A percentile compares a stretch with the other conserved stretches of the same genome.
These are phyloP conservation scores for Pseudopyrenochaeta lycopersici DNA, from an alignment of 2,329 filamentous ascomycete genomes.

Conservation along the genomic window DNA sequence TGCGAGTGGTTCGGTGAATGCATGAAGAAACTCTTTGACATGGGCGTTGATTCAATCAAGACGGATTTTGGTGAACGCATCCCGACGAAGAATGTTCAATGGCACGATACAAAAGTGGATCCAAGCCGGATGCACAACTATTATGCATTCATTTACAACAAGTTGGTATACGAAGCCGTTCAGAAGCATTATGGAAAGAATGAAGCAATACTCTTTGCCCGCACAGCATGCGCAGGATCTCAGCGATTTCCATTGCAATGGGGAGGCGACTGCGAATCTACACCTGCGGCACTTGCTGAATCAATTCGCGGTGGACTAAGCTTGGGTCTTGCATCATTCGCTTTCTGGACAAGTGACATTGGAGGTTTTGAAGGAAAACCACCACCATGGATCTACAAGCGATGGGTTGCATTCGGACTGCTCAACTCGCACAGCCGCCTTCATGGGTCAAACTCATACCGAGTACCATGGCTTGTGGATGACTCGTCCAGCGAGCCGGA, in stretches of 20 bases:
- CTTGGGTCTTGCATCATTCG: constrained; percentile 70
- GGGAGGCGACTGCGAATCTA: constrained; percentile 80
- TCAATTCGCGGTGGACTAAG: constrained; percentile 72
- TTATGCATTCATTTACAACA: constrained; percentile 78
- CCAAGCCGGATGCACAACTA: constrained; percentile 78
- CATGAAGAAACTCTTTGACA: constrained; percentile 70
- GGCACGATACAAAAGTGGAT: constrained; percentile 68
- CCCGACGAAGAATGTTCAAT: constrained; percentile 70
- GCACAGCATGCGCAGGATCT: constrained; percentile 72
- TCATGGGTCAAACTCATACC: constrained; percentile 74
- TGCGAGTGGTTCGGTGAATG: constrained; percentile 71
- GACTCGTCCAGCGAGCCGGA: constrained; percentile 62
- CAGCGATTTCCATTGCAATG: constrained; percentile 72
- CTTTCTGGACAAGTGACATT: constrained; percentile 76
- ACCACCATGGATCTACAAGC: constrained; percentile 75
- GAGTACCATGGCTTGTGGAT: constrained; percentile 79
- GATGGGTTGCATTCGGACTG: constrained; percentile 80
- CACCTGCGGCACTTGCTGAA: constrained; percentile 77
- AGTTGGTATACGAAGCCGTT: constrained; percentile 72
- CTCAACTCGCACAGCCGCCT: constrained; percentile 75
- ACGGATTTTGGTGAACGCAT: constrained; percentile 80
- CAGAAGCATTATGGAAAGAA: constrained; percentile 61
- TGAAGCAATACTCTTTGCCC: constrained; percentile 72
- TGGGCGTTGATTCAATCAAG: constrained; percentile 77
- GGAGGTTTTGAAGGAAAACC: constrained; percentile 76